Conservation (phyloP, 169 alveolate genomes). For the Cryptosporidium viatorum region DNA sequence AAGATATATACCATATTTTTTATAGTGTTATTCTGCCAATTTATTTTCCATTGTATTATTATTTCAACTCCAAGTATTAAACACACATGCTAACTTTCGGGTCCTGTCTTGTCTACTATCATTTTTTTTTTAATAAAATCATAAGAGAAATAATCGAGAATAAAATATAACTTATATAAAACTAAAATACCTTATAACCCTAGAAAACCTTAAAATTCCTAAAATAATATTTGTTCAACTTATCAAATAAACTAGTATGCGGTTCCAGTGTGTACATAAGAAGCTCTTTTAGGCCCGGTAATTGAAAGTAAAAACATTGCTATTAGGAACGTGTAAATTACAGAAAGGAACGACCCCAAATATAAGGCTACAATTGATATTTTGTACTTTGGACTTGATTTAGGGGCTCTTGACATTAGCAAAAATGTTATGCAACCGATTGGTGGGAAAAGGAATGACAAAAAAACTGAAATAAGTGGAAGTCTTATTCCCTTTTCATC, state of each 20-base stretch:
- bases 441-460: conserved; percentile 58
- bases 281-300: conserved; percentile 52
- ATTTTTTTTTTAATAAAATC: neutral
- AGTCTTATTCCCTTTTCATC: conserved; percentile 27
- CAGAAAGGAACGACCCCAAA: conserved; percentile 52
- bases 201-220: neutral
- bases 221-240: neutral
- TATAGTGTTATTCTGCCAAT: neutral
- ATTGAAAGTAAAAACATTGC: conserved; percentile 58
- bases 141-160: neutral
- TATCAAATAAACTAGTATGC: conserved; percentile 7
- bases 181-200: neutral
- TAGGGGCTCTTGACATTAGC: conserved; percentile 55
- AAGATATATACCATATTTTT: neutral
- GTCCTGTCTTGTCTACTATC: conserved; percentile 5
- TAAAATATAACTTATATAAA: neutral
- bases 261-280: conserved; percentile 41
- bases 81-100: conserved; percentile 19
- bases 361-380: conserved; percentile 47
- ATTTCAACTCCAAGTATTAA: neutral
- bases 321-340: conserved; percentile 39
- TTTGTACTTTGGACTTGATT: conserved; percentile 53
- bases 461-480: conserved; percentile 39
- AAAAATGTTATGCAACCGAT: conserved; percentile 65
- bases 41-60: neutral